Percentiles rank a stretch among this genome's conserved stretches.
phyloP scores from a whole-genome alignment of 2,329 filamentous ascomycete species.

The Aspergillus sp. region DNA sequence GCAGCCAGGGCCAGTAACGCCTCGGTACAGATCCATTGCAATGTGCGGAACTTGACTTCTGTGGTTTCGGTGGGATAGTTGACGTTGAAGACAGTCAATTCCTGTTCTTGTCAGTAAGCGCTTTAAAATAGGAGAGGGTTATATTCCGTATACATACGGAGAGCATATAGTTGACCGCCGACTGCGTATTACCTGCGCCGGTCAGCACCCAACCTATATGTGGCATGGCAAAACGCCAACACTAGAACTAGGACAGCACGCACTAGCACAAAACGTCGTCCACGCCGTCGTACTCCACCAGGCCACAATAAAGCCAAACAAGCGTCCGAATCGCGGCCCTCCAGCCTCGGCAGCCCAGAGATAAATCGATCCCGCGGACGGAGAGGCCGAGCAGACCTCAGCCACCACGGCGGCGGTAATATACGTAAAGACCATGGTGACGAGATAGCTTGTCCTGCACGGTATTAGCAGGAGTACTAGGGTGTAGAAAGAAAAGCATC shows the following conservation, averaged over 20 bases:
- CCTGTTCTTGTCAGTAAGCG: constrained; percentile 25
- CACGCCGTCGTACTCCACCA: constrained; percentile 58
- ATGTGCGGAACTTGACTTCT: constrained; percentile 51
- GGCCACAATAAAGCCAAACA: constrained; percentile 54
- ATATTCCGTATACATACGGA: constrained; percentile 19
- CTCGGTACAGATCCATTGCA: constrained; percentile 54
- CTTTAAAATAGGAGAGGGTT: no score
- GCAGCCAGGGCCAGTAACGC: constrained; percentile 44
- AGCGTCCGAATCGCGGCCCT: constrained; percentile 46
- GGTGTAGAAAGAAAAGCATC: background rate
- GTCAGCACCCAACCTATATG: background rate
- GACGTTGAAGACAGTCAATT: constrained; percentile 50
- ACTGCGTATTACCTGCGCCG: constrained; percentile 40
- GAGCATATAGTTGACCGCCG: constrained; percentile 47
- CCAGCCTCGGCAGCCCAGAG: constrained; percentile 55
- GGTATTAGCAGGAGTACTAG: background rate
- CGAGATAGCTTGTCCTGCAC: constrained; percentile 50
- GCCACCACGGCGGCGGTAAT: constrained; percentile 54
- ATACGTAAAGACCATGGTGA: constrained; percentile 53
- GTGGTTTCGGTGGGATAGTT: constrained; percentile 47
- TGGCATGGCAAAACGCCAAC: no score
- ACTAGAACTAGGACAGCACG: constrained; percentile 4
- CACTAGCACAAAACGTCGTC: constrained; percentile 51
- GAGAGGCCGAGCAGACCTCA: constrained; percentile 53
- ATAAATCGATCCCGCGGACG: constrained; percentile 53